Base-by-base conservation (phyloP, 495 filamentous ascomycete genomes). In the Talaromyces trachyspermus region DNA sequence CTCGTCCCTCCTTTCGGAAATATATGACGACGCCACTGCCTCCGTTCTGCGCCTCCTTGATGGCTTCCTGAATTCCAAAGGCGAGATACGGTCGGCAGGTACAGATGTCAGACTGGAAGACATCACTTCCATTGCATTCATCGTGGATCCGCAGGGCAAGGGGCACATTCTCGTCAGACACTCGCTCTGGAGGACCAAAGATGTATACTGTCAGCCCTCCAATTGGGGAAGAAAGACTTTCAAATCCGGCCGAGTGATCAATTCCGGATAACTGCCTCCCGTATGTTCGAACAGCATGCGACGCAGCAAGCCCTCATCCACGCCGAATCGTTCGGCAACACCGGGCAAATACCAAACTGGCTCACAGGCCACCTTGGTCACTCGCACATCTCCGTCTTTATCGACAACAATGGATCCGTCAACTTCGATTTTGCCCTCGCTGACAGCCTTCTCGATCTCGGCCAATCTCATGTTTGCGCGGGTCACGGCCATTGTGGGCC, bases 31-130 rank as follows among this genome's bases (percentile, higher is more conserved):
- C 91, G 39, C 92, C 92, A 55, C 83, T 89, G 32, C 92, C 92
- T 39, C 92, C 92, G 42, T 84, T 86, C 70, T 97, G 92, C 10
- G 92, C 92, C 68, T 96, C 88, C 55, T 89, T 91, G 50, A 98
- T 91, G 5, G 92, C 92, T 66, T 98, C 92, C 55, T 90, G 88
- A 47, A 98, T 89, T 25, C 92, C 92, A 59, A 92, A 98, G 53
- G 95, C 92, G 48, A 98, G 80, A 58, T 98, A 98, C 25, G 92
- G 92, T 35, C 92, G 81, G 66, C 92, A 96, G 22, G 92, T 98
- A 69, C 92, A 98, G 62, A 98, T 98, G 65, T 98, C 92, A 26
- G 88, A 95, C 49, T 95, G 90, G 65, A 98, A 98, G 45, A 98
- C 92, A 74, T 98, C 92, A 64, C 85, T 90, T 46, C 92, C 91